Evolutionary conservation across 495 filamentous ascomycete species (phyloP).

Genomic region (Penicillium odoratum): DNA sequence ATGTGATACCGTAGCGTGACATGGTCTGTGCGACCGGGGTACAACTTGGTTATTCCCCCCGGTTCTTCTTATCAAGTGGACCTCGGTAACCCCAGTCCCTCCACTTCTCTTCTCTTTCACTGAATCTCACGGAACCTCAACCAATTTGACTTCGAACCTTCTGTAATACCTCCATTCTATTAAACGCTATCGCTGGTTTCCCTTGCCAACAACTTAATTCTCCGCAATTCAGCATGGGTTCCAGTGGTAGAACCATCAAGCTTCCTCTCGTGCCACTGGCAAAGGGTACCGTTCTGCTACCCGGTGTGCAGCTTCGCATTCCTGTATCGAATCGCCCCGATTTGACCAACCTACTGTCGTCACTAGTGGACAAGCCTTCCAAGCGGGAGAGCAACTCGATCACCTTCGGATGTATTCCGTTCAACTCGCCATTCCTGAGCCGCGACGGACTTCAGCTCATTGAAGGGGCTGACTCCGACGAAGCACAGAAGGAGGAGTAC

Average conservation of each 20-base stretch:
- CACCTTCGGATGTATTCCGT: conserved; percentile 78
- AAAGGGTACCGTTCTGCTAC: conserved; percentile 73
- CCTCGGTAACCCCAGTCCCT: background rate
- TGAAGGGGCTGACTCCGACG: conserved; percentile 46
- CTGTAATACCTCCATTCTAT: too few relatives aligned
- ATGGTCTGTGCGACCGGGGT: background rate
- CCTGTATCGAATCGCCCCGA: conserved; percentile 77
- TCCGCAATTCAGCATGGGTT: conserved; percentile 36
- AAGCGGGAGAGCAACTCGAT: conserved; percentile 64
- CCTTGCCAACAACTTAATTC: conserved; percentile 12
- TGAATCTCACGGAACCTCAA: too few relatives aligned
- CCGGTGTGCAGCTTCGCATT: conserved; percentile 75
- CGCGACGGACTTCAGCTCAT: conserved; percentile 70
- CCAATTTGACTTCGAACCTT: too few relatives aligned
- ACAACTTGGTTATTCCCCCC: background rate
- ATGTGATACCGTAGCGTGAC: background rate
- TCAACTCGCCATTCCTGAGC: conserved; percentile 67
- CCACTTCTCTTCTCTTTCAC: background rate
- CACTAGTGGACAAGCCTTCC: conserved; percentile 66
- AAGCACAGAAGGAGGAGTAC: conserved; percentile 38
- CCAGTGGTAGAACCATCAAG: conserved; percentile 47
- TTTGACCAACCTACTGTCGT: conserved; percentile 76
- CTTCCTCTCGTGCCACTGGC: conserved; percentile 77
- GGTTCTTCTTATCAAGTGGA: background rate
- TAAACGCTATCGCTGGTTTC: conserved; percentile 10